phyloP scores from a whole-genome alignment of 2,329 filamentous ascomycete genomes.

The Alternaria sp. region DNA sequence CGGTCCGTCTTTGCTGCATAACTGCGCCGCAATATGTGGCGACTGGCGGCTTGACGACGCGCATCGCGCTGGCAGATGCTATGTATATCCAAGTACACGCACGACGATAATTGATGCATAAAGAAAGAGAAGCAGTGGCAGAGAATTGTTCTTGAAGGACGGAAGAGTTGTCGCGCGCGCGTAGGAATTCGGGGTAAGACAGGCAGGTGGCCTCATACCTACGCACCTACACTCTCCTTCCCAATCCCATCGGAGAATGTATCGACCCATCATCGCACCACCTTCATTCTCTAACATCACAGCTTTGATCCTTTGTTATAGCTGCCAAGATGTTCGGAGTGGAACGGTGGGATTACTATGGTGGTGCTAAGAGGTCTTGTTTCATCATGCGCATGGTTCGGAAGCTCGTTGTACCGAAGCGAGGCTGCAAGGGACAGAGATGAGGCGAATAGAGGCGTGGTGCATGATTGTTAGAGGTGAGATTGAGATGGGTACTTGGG shows the following conservation, averaged over 20 bases:
- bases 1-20: background rate
- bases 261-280: background rate
- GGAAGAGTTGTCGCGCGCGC: background rate
- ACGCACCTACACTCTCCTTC: background rate
- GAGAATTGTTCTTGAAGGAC: background rate
- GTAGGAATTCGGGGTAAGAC: background rate
- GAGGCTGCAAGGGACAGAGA: background rate
- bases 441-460: background rate
- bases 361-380: background rate
- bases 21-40: conserved; percentile 7
- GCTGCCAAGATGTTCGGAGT: background rate
- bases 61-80: background rate
- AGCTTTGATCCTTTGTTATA: background rate
- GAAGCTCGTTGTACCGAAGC: background rate
- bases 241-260: background rate
- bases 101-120: background rate
- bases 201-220: background rate
- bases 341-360: background rate
- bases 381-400: background rate
- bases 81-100: background rate
- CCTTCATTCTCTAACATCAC: background rate
- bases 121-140: background rate
- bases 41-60: background rate
- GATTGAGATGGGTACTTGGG: background rate
- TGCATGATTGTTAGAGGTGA: background rate